Evolutionary conservation across 164 flowering plant species (phyloP).

Genomic region (Tetracentron sinense): DNA sequence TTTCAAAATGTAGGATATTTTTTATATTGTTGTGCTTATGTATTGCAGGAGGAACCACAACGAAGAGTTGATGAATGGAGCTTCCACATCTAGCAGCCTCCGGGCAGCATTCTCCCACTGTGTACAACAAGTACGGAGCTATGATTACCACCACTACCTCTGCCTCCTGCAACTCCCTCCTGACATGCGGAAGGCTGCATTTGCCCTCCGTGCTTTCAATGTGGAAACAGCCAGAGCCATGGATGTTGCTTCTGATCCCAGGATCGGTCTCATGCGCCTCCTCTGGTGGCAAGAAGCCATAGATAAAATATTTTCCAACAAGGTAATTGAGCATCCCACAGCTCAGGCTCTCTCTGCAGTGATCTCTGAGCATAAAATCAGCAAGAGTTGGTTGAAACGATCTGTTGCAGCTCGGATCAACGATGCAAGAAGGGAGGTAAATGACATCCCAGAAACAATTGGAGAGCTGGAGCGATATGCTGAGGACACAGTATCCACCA

Average conservation of each 20-base stretch:
- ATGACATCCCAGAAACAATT: conserved; percentile 54
- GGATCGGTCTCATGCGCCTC: conserved; percentile 93
- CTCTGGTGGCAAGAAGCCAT: conserved; percentile 98
- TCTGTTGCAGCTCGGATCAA: conserved; percentile 92
- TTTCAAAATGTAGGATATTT: background rate
- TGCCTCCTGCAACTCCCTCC: conserved; percentile 94
- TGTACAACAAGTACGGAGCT: conserved; percentile 87
- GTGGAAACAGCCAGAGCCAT: conserved; percentile 90
- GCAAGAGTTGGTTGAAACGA: conserved; percentile 82
- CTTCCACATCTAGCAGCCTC: conserved; percentile 43
- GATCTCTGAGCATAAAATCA: conserved; percentile 56
- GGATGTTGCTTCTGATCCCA: conserved; percentile 96
- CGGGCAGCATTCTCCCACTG: conserved; percentile 86
- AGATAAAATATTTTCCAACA: conserved; percentile 73
- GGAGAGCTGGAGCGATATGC: conserved; percentile 82
- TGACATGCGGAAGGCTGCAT: conserved; percentile 77
- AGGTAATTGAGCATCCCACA: conserved; percentile 77
- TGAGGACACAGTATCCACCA: conserved; percentile 82
- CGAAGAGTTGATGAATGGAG: conserved; percentile 50
- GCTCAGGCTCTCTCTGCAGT: conserved; percentile 78
- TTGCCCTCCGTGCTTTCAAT: conserved; percentile 92
- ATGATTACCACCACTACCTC: conserved; percentile 95
- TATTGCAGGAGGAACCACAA: conserved; percentile 14
- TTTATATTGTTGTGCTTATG: background rate
- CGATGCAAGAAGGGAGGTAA: conserved; percentile 72